Evolutionary conservation across 2,329 filamentous ascomycete genomes (phyloP).

Genomic region (Oidium heveae): DNA sequence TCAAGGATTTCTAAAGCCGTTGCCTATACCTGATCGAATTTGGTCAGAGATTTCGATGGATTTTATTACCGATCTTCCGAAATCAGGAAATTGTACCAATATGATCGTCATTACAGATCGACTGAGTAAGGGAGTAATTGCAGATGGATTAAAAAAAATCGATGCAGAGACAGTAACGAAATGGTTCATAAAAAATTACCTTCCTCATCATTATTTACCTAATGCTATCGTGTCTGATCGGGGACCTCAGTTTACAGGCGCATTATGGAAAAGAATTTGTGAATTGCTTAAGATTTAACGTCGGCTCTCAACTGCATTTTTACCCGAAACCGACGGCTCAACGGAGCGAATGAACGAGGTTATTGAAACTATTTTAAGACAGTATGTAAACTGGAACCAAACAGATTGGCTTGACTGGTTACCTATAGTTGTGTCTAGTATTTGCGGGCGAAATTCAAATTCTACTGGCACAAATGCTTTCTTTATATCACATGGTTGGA

Average conservation of each 20-base stretch:
- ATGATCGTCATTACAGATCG: not conserved
- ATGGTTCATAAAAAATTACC: not conserved
- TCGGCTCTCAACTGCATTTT: not conserved
- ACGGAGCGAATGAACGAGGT: not conserved
- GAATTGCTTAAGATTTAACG: not conserved
- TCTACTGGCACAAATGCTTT: not conserved
- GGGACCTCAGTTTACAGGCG: not conserved
- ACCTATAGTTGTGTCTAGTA: not conserved
- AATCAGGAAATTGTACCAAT: not conserved
- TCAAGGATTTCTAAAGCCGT: no score
- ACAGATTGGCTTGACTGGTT: not conserved
- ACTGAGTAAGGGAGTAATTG: not conserved
- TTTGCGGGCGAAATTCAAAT: not conserved
- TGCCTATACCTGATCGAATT: not conserved
- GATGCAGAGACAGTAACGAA: not conserved
- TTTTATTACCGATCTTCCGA: not conserved
- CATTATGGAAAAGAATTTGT: not conserved
- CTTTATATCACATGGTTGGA: not conserved
- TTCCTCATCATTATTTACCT: not conserved
- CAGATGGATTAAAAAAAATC: not conserved
- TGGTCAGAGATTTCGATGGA: slow-evolving; percentile 1
- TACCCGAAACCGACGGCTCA: not conserved
- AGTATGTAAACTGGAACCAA: not conserved
- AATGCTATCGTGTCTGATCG: not conserved
- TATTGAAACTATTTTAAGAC: not conserved